A percentile compares a stretch with the other conserved stretches of the same genome.
Evolutionary conservation across 2,329 filamentous ascomycete genomes (phyloP).

Genomic region (Alternaria atra): DNA sequence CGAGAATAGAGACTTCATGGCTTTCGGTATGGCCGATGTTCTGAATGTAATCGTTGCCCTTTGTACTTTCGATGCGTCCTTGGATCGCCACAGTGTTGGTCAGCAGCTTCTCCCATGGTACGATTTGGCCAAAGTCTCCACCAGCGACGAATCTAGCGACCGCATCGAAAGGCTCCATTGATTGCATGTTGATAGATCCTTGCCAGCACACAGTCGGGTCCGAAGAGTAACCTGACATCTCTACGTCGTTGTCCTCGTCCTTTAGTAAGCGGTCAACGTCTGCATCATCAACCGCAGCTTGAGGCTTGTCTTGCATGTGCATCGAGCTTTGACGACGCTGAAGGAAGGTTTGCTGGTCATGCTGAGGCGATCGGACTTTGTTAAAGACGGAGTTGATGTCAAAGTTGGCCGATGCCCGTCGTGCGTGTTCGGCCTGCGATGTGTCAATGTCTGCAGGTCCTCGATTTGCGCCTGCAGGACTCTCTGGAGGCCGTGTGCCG

Average conservation of each 20-base stretch:
- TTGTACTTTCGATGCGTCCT: conserved; percentile 81
- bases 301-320: conserved; percentile 52
- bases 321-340: conserved; percentile 62
- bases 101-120: conserved; percentile 79
- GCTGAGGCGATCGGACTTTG: conserved; percentile 77
- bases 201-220: conserved; percentile 72
- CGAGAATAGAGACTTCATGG: conserved; percentile 85
- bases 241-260: conserved; percentile 80
- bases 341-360: conserved; percentile 57
- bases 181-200: conserved; percentile 68
- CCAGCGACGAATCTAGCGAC: conserved; percentile 86
- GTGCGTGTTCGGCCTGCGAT: conserved; percentile 41
- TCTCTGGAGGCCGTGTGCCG: conserved; percentile 30
- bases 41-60: conserved; percentile 90
- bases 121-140: conserved; percentile 73
- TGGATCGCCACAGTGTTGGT: conserved; percentile 75
- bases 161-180: conserved; percentile 77
- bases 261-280: conserved; percentile 91
- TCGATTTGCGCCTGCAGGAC: conserved; percentile 25
- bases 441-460: conserved; percentile 49
- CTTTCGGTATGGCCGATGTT: conserved; percentile 81
- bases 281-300: conserved; percentile 75
- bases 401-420: conserved; percentile 71
- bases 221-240: conserved; percentile 76
- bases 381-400: conserved; percentile 88